Base-by-base conservation (phyloP, 2,329 filamentous ascomycete genomes). In the Penicillium sp. region DNA sequence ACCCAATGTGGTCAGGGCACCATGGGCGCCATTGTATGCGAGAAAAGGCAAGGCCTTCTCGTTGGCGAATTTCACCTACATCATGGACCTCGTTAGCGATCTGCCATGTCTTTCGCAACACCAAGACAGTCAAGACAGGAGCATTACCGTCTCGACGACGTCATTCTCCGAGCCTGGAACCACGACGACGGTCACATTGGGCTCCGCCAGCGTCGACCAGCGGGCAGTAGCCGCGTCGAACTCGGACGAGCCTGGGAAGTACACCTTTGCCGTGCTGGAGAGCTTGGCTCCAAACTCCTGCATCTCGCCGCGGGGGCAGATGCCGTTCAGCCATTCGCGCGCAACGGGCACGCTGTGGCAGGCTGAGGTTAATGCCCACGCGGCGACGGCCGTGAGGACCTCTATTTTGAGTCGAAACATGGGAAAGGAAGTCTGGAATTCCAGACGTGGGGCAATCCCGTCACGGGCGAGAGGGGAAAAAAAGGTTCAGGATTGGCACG, bases 1-100 rank as follows among this genome's bases (percentile, higher is more conserved):
- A 0, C 70, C 73, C 2, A 79, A 50, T 0, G 73, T 75, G 27
- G 65, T 74, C 31, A 75, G 64, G 3, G 72, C 63, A 3, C 76
- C 78, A 41, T 81, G 78, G 2, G 64, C 69, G 10, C 74, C 73
- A 51, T 75, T 77, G 53, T 66, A 72, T 0, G 75, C 70, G 2
- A 81, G 68, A 45, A 80, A 78, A 0, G 76, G 74, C 2, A 77
- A 41, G 2, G 64, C 50, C 31, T 68, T 58, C 25, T 63, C 51
- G 47, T 73, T 75, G 28, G 77, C 76, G 43, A 65, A 78, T 56
- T 67, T 64, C 28, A 76, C 65, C 71, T 74, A 35, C 6, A 33
- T 19, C 4, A 18, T n/a, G n/a, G n/a, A n/a, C n/a, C n/a, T n/a
- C n/a, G n/a, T n/a, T n/a, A n/a, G n/a, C n/a, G n/a, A n/a, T n/a